A percentile compares a stretch with the other conserved stretches of the same genome.
Conservation (phyloP, 179 eudicot species). For the Beta lomatogona region DNA sequence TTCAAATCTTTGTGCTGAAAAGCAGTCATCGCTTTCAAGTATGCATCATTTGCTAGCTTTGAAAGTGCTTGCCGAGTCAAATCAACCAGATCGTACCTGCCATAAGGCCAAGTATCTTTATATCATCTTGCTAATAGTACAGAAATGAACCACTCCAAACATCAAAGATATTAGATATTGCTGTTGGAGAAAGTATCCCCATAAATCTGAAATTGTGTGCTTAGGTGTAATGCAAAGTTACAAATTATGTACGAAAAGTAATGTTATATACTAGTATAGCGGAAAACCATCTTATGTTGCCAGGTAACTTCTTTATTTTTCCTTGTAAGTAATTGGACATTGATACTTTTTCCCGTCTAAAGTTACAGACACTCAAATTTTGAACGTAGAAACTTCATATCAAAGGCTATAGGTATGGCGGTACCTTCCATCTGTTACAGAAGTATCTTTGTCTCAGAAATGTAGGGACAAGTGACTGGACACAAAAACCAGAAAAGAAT, state of each 20-base stretch:
- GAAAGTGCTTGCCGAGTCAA: constrained; percentile 92
- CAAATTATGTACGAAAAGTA: neutral
- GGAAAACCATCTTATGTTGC: neutral
- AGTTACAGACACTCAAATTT: neutral
- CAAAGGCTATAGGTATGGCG: neutral
- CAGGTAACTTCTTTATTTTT: neutral
- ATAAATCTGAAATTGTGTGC: neutral
- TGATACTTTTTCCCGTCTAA: neutral
- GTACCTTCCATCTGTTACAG: neutral
- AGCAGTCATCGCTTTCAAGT: constrained; percentile 73
- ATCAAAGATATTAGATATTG: too few relatives aligned
- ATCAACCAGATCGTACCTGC: constrained; percentile 98
- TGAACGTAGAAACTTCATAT: neutral
- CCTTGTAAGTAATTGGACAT: neutral
- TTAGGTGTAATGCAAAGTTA: neutral
- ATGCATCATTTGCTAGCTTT: constrained; percentile 84
- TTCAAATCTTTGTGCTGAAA: constrained; percentile 56
- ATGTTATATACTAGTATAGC: neutral
- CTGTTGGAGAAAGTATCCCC: neutral
- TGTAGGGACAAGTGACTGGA: neutral
- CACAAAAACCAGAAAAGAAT: neutral
- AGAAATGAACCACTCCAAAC: neutral
- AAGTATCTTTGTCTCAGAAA: neutral
- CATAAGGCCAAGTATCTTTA: constrained; percentile 8
- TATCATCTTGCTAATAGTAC: neutral